Base-by-base conservation (phyloP, 805 yeast genomes). In the Sugiyamaella valdiviana region DNA sequence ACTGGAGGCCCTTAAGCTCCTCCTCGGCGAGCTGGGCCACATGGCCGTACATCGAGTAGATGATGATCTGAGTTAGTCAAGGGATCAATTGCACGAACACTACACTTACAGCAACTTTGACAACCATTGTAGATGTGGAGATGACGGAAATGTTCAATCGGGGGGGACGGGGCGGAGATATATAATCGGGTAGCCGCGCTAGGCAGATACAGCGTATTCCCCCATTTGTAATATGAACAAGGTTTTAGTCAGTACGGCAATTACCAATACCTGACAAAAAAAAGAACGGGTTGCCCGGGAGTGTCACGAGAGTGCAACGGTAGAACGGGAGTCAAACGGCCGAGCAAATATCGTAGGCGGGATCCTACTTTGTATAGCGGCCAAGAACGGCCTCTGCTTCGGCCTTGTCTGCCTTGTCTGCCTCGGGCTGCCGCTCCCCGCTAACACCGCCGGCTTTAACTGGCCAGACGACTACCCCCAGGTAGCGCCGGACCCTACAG, bases 21-120 rank as follows among this genome's bases (percentile, higher is more conserved):
- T 80, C 74, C 64, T 78, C 76, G 41, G 96, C 93, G 60, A 89
- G 62, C 29, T 72, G 65, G 52, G 76, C 77, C 56, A 86, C 70
- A 68, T 88, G 96, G 52, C 87, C 89, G 70, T 83, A 87, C 39
- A 81, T 71, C 21, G 96, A 82, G 75, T 87, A 89, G 48, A 75
- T 71, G 52, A 82, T 73, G 60, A 81, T 82, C 88, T 72, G 6
- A 10, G 14, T 20, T 42, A 9, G 26, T 15, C 2, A 26, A 12
- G 5, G 17, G 10, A 21, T 22, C 17, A 6, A 15, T 39, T 20
- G 26, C 29, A 39, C 15, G 12, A 15, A 22, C 14, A 20, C 6
- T 5, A 16, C 6, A 53, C 57, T 14, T 56, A 53, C 57, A 49
- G 55, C 57, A 41, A 56, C 43, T 35, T 57, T 52, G 32, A 29